Base-by-base conservation (phyloP, 306 rosid genomes). In the Vicia sativa region DNA sequence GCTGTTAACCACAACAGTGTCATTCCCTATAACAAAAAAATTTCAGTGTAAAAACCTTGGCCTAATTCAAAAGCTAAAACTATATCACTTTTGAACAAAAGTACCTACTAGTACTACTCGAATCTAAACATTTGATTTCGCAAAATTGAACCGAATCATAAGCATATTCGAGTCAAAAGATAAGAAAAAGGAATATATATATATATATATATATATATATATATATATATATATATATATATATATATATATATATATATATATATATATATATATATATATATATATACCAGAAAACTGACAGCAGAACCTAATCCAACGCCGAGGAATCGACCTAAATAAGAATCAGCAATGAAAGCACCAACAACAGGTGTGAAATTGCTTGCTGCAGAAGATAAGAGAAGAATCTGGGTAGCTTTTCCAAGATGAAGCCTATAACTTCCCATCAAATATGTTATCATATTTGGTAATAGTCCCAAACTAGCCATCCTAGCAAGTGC, bases 311-410 rank as follows among this genome's bases (percentile, higher is more conserved):
- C 91, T 0, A 80, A 58, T 3, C 67, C 86, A 70, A 90, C 80
- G 50, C 86, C 63, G 18, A 65, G 79, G 69, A 90, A 90, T 2
- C 91, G 85, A 65, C 96, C 95, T 26, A 87, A 72, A 75, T 78
- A 83, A 70, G 89, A 87, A 87, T 90, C 95, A 2, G 87, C 74
- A 66, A 87, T 35, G 37, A 87, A 82, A 19, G 95, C 96, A 23
- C 82, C 96, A 0, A 87, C 1, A 19, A 87, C 16, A 46, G 96
- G 96, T 38, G 74, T 71, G 78, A 90, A 70, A 75, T 87, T 85
- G 48, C 65, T 41, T 1, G 70, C 65, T 23, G 89, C 91, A 25
- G 86, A 56, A 66, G 85, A 87, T 12, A 80, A 70, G 54, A 78
- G 79, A 35, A 90, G 55, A 6, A 85, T 67, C 71, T 70, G 87